Evolutionary conservation across 345 rosid genomes (phyloP).

Genomic region (Eutrema heterophyllum): DNA sequence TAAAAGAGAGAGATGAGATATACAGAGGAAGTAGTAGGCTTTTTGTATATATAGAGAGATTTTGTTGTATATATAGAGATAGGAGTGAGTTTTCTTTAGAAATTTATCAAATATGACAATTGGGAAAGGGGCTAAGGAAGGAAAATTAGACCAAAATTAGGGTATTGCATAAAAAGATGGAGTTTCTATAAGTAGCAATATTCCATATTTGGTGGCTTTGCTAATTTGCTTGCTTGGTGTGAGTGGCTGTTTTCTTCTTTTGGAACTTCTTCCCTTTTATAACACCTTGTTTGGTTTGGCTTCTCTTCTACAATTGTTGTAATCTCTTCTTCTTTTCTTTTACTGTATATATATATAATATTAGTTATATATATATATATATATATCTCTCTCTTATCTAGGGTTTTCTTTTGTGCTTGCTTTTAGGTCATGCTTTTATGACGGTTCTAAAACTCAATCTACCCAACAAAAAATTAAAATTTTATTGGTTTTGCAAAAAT

Average conservation of each 20-base stretch:
- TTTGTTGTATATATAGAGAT: not conserved
- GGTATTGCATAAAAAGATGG: slow-evolving; percentile 16
- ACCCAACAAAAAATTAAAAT: not conserved
- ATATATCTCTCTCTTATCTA: no score
- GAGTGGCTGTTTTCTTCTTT: slow-evolving; percentile 31
- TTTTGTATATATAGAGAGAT: not conserved
- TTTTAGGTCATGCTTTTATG: slow-evolving; percentile 5
- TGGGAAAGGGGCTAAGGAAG: slow-evolving; percentile 28
- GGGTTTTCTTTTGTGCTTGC: slow-evolving; percentile 2
- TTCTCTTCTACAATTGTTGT: not conserved
- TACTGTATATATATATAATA: not conserved
- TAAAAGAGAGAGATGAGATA: not conserved
- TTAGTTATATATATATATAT: no score
- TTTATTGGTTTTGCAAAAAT: not conserved
- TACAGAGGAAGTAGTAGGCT: slow-evolving; percentile 8
- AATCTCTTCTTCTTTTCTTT: not conserved
- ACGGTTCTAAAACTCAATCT: slow-evolving; percentile 7
- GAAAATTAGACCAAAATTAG: slow-evolving; percentile 31
- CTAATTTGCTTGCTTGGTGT: slow-evolving; percentile 27
- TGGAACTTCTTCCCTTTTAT: slow-evolving; percentile 21
- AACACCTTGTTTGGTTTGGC: slow-evolving; percentile 11
- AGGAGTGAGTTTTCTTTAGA: slow-evolving; percentile 6
- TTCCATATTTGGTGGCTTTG: slow-evolving; percentile 33
- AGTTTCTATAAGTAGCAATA: slow-evolving; percentile 35
- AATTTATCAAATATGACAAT: not conserved